These are phyloP conservation scores for Pythium sp. DNA, from an alignment of 352 stramenopile genomes.

Conservation along the genomic window DNA sequence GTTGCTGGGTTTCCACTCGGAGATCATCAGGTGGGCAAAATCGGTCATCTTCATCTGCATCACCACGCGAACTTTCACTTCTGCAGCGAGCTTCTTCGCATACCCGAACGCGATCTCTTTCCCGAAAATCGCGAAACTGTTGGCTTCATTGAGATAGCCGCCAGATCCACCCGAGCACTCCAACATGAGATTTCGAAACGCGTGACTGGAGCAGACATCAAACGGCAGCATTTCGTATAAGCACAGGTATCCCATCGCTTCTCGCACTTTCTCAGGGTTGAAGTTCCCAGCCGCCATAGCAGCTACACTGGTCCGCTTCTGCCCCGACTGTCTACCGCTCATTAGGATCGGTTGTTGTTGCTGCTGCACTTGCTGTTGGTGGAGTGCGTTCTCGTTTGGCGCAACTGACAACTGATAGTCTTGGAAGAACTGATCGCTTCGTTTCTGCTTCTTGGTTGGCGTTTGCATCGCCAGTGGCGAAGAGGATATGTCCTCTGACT, in stretches of 20 bases:
- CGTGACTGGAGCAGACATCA: conserved; percentile 56
- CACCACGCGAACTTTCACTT: conserved; percentile 40
- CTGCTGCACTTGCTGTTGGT: conserved; percentile 20
- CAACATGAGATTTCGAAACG: conserved; percentile 53
- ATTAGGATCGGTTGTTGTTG: background rate
- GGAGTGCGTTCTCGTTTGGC: background rate
- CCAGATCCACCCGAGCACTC: conserved; percentile 45
- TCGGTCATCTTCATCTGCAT: conserved; percentile 63
- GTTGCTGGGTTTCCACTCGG: conserved; percentile 36
- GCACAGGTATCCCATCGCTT: conserved; percentile 58
- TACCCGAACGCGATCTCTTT: conserved; percentile 46
- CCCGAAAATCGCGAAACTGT: conserved; percentile 37
- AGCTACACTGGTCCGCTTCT: background rate
- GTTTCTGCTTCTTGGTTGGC: conserved; percentile 37
- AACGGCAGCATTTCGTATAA: conserved; percentile 71
- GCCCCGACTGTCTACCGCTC: background rate
- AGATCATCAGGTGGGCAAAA: conserved; percentile 55
- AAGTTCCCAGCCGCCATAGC: conserved; percentile 17
- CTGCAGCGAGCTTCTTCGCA: conserved; percentile 51
- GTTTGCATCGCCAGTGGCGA: conserved; percentile 9
- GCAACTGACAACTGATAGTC: conserved; percentile 29
- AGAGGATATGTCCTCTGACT: conserved; percentile 5
- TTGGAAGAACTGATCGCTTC: conserved; percentile 36
- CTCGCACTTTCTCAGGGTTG: conserved; percentile 55
- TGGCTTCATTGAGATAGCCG: conserved; percentile 36